Evolutionary conservation across 169 alveolate genomes (phyloP), one percentile per base, ranked within the genome.

Genomic region (Cryptosporidium baileyi): DNA sequence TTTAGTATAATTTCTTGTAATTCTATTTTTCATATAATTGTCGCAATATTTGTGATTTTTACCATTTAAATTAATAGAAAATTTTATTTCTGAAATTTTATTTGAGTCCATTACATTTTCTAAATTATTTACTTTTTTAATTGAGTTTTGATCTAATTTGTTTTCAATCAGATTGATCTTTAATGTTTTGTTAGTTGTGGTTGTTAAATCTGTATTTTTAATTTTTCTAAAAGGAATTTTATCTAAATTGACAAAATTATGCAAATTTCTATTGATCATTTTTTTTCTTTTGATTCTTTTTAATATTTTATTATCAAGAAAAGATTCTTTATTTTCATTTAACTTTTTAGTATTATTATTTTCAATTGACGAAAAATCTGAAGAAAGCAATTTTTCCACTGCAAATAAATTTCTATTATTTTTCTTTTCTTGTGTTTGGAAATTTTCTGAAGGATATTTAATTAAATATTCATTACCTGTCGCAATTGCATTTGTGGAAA

Each of bases 301-400:
- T 41, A 65, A 7, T 4, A 36, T 26, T 17, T 47, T 65, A 19
- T 22, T 36, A 13, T 32, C 19, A 22, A 7, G 34, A 15, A n/a
- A 38, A 0, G 19, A n/a, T n/a, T 47, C 19, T 47, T 9, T 26
- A 9, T 9, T 47, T 47, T 0, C 19, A 47, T 9, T 47, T 47
- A 26, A 47, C 9, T n/a, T 61, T 15, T 8, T 63, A 13, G 34
- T 8, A 61, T 51, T 32, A 15, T 4, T 65, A 45, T 30, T 22
- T n/a, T 65, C 81, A 0, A 62, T 43, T 17, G 63, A 45, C 30
- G 81, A 65, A 51, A 65, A 65, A 60, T 65, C 81, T 7, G 81
- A 65, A 22, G 81, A 28, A 44, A 65, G 81, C 15, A 65, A 65
- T 65, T 65, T 65, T 13, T 65, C 63, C 26, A 65, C 43, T 9